A percentile compares a stretch with the other conserved stretches of the same genome.
Evolutionary conservation across 2,329 filamentous ascomycete species (phyloP).

Genomic region (Calonectria pseudoturangicola): DNA sequence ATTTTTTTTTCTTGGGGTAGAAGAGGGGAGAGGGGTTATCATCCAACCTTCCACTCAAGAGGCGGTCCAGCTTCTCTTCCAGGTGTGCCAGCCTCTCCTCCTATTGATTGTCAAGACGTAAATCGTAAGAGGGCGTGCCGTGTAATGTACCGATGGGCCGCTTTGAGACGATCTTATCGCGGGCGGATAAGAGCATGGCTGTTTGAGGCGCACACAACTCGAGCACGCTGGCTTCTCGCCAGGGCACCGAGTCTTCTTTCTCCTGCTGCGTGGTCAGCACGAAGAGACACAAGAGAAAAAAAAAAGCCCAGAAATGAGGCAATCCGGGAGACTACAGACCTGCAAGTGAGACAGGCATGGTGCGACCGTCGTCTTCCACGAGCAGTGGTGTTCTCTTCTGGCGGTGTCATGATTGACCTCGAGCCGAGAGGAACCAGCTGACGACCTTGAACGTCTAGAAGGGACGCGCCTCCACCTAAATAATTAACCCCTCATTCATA

Average conservation of each 20-base stretch:
- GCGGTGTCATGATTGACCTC: constrained; percentile 55
- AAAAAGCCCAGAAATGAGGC: background rate
- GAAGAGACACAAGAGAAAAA: background rate
- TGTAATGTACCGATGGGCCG: constrained; percentile 65
- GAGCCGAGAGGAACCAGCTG: constrained; percentile 32
- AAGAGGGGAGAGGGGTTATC: background rate
- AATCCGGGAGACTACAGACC: constrained; percentile 57
- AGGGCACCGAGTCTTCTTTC: constrained; percentile 71
- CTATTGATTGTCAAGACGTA: constrained; percentile 57
- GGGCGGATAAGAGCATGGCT: constrained; percentile 67
- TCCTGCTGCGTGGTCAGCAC: constrained; percentile 50
- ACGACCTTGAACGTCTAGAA: constrained; percentile 39
- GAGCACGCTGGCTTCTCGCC: constrained; percentile 71
- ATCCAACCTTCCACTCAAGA: constrained; percentile 65
- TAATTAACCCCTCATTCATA: constrained; percentile 33
- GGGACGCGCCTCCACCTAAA: constrained; percentile 45
- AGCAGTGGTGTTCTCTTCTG: constrained; percentile 55
- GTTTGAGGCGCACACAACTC: constrained; percentile 68
- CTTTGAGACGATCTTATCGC: constrained; percentile 61
- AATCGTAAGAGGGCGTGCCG: constrained; percentile 15
- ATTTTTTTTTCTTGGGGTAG: background rate
- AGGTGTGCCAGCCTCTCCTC: constrained; percentile 70
- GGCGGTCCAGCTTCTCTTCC: constrained; percentile 71
- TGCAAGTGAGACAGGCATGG: constrained; percentile 68
- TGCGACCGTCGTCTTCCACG: constrained; percentile 63